Percentiles rank a stretch among this genome's conserved stretches.
Conservation (phyloP, 2,329 filamentous ascomycete genomes). For the Lecanicillium sp. region DNA sequence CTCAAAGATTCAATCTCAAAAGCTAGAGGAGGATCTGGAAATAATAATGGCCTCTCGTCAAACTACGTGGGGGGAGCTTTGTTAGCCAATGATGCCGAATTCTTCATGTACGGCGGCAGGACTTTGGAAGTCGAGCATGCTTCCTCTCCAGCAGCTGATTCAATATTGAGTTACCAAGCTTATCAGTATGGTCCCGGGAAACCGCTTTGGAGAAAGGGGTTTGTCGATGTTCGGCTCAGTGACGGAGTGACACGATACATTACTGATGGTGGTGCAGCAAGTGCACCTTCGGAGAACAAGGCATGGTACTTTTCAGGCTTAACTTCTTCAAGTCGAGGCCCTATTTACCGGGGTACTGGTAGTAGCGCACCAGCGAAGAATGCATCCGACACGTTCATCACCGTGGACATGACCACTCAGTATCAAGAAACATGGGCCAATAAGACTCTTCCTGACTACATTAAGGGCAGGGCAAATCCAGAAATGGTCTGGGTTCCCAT, state of each 20-base stretch:
- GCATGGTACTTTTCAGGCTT: constrained; percentile 65
- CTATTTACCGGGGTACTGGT: constrained; percentile 31
- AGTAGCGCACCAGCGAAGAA: constrained; percentile 30
- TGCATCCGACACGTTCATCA: constrained; percentile 49
- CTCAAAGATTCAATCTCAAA: constrained; percentile 35
- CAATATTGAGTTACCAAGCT: constrained; percentile 41
- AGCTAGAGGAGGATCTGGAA: constrained; percentile 34
- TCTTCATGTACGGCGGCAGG: constrained; percentile 55
- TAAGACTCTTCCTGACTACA: constrained; percentile 35
- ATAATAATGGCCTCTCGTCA: constrained; percentile 43
- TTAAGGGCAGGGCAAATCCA: constrained; percentile 51
- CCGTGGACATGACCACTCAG: constrained; percentile 49
- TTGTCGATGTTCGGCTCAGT: constrained; percentile 31
- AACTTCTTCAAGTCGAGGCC: constrained; percentile 38
- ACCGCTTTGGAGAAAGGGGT: constrained; percentile 33
- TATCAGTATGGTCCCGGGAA: constrained; percentile 42
- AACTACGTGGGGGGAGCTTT: constrained; percentile 55
- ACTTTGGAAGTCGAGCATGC: constrained; percentile 29
- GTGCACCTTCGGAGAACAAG: constrained; percentile 59
- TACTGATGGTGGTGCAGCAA: constrained; percentile 55
- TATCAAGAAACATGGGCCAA: constrained; percentile 47
- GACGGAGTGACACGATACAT: constrained; percentile 49
- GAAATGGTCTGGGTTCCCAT: constrained; percentile 72
- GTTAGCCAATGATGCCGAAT: constrained; percentile 55
- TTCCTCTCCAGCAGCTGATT: constrained; percentile 29